A percentile compares a stretch with the other conserved stretches of the same genome.
These are phyloP conservation scores for Trifolium repens DNA, from an alignment of 306 rosid genomes.

Conservation along the genomic window DNA sequence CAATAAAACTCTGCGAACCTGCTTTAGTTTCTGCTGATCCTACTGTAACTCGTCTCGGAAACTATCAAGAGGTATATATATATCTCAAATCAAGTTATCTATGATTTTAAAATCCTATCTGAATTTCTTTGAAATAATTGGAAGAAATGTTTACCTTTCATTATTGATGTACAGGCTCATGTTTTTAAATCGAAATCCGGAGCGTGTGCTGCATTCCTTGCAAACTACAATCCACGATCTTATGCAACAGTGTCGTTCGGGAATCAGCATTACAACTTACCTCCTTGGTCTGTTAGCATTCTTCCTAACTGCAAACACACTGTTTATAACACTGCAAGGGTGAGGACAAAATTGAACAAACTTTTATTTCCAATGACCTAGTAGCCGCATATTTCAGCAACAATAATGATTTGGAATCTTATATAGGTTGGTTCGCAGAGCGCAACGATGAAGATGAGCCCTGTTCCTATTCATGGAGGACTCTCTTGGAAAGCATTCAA, in stretches of 20 bases:
- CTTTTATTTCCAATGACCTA: conserved; percentile 18
- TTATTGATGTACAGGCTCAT: conserved; percentile 66
- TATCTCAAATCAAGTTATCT: conserved; percentile 31
- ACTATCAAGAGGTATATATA: conserved; percentile 80
- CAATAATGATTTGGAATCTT: conserved; percentile 30
- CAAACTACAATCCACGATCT: conserved; percentile 74
- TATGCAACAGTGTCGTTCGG: conserved; percentile 77
- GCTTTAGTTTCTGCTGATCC: conserved; percentile 89
- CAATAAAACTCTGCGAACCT: conserved; percentile 89
- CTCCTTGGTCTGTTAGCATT: conserved; percentile 99
- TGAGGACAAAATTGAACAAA: conserved; percentile 48
- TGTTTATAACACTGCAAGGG: conserved; percentile 98
- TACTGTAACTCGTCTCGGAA: conserved; percentile 66
- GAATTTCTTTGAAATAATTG: conserved; percentile 18
- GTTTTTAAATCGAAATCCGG: conserved; percentile 83
- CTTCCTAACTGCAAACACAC: conserved; percentile 95
- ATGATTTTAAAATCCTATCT: conserved; percentile 23
- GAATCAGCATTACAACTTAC: conserved; percentile 83
- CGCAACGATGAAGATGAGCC: conserved; percentile 85
- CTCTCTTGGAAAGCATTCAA: conserved; percentile 85
- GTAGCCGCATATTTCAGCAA: conserved; percentile 1
- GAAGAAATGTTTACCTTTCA: conserved; percentile 28
- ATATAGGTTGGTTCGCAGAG: conserved; percentile 84
- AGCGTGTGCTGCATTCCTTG: conserved; percentile 94
- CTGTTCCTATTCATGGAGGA: conserved; percentile 83